Percentiles rank a stretch among this genome's conserved stretches.
phyloP scores from a whole-genome alignment of 1,284 basidiomycete genomes.

The Ustilago trichophora region DNA sequence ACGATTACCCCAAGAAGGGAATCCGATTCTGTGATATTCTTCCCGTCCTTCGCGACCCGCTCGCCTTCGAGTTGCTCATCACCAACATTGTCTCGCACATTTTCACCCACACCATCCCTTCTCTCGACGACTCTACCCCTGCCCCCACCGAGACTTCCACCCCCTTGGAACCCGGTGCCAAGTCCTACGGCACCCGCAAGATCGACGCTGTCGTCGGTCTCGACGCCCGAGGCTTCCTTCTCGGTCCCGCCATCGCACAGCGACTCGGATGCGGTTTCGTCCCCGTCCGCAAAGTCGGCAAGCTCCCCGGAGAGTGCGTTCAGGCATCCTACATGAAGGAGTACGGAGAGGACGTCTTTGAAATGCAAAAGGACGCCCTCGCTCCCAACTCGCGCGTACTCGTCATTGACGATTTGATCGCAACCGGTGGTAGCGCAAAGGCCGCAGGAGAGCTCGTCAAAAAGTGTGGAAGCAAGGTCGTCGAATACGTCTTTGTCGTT shows the following conservation, averaged over 20 bases:
- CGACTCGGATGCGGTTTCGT: slow-evolving; percentile 94
- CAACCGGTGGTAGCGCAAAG: slow-evolving; percentile 93
- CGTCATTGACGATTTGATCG: slow-evolving; percentile 94
- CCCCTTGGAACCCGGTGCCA: slow-evolving; percentile 40
- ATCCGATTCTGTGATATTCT: slow-evolving; percentile 66
- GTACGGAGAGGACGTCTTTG: slow-evolving; percentile 94
- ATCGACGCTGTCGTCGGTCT: slow-evolving; percentile 95
- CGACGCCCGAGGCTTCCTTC: slow-evolving; percentile 93
- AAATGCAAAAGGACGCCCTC: slow-evolving; percentile 91
- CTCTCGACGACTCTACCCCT: slow-evolving; percentile 63
- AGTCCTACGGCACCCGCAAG: slow-evolving; percentile 65
- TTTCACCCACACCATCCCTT: slow-evolving; percentile 76
- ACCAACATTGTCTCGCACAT: slow-evolving; percentile 89
- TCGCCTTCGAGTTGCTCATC: slow-evolving; percentile 74
- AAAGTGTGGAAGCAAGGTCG: slow-evolving; percentile 80
- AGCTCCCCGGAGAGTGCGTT: slow-evolving; percentile 86
- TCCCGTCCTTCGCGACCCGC: slow-evolving; percentile 65
- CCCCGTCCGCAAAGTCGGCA: slow-evolving; percentile 92
- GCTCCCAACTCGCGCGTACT: slow-evolving; percentile 81
- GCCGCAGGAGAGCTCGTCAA: slow-evolving; percentile 91
- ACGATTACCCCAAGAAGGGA: slow-evolving; percentile 65
- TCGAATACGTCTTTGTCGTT: slow-evolving; percentile 95
- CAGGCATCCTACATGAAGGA: slow-evolving; percentile 88
- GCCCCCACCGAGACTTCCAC: slow-evolving; percentile 5
- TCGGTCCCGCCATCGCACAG: slow-evolving; percentile 91